phyloP scores from a whole-genome alignment of 2,329 filamentous ascomycete species.

The Claviceps lovelessii region DNA sequence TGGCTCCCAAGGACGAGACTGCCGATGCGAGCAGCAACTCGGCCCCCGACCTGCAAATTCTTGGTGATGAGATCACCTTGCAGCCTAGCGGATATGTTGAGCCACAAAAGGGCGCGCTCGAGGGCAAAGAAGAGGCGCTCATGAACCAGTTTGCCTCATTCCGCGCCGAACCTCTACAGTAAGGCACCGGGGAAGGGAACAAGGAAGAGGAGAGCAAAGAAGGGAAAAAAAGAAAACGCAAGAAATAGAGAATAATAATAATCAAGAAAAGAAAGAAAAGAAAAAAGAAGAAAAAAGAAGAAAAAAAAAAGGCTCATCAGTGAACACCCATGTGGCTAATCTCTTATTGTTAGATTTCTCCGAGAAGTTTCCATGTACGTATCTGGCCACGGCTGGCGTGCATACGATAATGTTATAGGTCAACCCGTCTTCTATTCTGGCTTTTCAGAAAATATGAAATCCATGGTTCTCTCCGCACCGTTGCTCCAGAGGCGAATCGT shows the following conservation, averaged over 20 bases:
- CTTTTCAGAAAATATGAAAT: constrained; percentile 83
- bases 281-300: too few relatives aligned
- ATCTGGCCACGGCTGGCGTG: constrained; percentile 86
- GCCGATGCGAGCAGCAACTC: constrained; percentile 24
- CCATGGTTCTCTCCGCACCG: constrained; percentile 57
- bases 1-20: constrained; percentile 18
- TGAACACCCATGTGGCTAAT: not conserved
- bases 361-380: constrained; percentile 89
- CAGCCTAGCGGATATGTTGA: constrained; percentile 58
- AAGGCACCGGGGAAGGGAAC: constrained; percentile 9
- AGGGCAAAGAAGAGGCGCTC: constrained; percentile 49
- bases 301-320: not conserved
- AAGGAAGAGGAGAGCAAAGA: too few relatives aligned
- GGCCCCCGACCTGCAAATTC: constrained; percentile 63
- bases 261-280: too few relatives aligned
- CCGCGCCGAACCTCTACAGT: constrained; percentile 52
- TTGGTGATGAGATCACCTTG: constrained; percentile 59
- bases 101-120: constrained; percentile 29
- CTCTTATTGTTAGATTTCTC: constrained; percentile 49
- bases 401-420: constrained; percentile 79
- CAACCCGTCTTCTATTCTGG: constrained; percentile 88
- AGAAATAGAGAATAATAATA: too few relatives aligned
- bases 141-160: constrained; percentile 81
- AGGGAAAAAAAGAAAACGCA: too few relatives aligned
- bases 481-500: constrained; percentile 61